Conservation (phyloP, 208 protist genomes). For the Crithidia brevicula region DNA sequence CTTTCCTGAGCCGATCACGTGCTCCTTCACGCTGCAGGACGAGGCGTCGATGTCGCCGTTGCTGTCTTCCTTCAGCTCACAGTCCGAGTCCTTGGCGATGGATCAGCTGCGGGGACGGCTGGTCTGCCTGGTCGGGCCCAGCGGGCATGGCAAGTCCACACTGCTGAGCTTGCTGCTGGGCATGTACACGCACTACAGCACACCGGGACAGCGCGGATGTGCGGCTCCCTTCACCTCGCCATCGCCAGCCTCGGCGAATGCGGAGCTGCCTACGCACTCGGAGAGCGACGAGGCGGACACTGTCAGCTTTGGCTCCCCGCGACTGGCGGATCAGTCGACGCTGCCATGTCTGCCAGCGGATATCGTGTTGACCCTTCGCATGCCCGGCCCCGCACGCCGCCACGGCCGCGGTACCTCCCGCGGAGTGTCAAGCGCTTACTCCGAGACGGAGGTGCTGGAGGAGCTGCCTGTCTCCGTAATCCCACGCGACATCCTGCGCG, state of each 20-base stretch:
- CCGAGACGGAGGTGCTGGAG: conserved; percentile 3
- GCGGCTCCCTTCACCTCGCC: not conserved
- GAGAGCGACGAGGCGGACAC: not conserved
- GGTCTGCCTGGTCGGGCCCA: conserved; percentile 62
- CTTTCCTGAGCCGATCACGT: conserved; percentile 36
- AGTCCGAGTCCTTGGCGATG: conserved; percentile 2
- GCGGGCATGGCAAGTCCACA: conserved; percentile 81
- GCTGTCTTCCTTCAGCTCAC: conserved; percentile 17
- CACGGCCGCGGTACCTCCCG: not conserved
- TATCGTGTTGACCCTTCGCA: conserved; percentile 26
- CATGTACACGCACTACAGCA: conserved; percentile 57
- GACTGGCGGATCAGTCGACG: conserved; percentile 1
- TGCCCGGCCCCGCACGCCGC: not conserved
- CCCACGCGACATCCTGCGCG: conserved; percentile 45
- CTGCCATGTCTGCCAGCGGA: not conserved
- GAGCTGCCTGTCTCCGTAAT: conserved; percentile 43
- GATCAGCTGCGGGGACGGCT: conserved; percentile 36
- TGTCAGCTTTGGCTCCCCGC: conserved; percentile 13
- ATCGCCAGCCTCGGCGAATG: not conserved
- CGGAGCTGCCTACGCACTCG: not conserved
- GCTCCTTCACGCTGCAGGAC: conserved; percentile 19
- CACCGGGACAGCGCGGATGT: not conserved
- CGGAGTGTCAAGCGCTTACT: conserved; percentile 1
- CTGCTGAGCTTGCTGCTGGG: conserved; percentile 70
- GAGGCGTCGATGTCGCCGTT: conserved; percentile 8